These are phyloP conservation scores for Solanum tarapatanum DNA, from an alignment of 257 asterid species.

Conservation along the genomic window DNA sequence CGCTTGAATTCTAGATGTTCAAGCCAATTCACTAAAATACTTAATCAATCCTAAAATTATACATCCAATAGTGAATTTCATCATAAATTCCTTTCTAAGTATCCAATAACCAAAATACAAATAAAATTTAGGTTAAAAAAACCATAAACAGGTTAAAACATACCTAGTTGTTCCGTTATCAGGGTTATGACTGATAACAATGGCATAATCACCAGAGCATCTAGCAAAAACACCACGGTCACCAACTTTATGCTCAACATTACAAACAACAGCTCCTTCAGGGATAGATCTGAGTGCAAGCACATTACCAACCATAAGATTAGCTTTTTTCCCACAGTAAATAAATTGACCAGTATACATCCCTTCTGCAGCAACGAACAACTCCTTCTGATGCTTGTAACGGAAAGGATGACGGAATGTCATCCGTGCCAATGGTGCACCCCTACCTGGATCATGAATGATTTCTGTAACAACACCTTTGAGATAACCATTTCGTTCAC, in stretches of 20 bases:
- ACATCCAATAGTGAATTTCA: background rate
- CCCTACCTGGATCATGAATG: slow-evolving; percentile 52
- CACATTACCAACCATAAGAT: slow-evolving; percentile 37
- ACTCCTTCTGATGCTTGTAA: slow-evolving; percentile 53
- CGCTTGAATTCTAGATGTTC: background rate
- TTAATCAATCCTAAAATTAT: background rate
- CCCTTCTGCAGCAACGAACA: slow-evolving; percentile 50
- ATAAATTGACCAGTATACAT: slow-evolving; percentile 44
- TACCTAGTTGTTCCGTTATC: slow-evolving; percentile 45
- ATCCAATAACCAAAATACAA: no score
- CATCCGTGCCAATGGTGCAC: slow-evolving; percentile 40
- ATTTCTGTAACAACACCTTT: slow-evolving; percentile 44
- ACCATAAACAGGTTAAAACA: background rate
- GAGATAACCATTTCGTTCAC: slow-evolving; percentile 49
- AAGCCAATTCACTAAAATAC: background rate
- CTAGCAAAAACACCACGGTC: slow-evolving; percentile 42
- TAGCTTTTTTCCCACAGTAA: slow-evolving; percentile 48
- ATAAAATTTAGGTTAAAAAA: no score
- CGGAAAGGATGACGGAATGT: slow-evolving; percentile 59
- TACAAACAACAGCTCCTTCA: slow-evolving; percentile 45
- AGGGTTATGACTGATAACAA: slow-evolving; percentile 39
- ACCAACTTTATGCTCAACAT: slow-evolving; percentile 23
- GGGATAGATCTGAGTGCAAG: slow-evolving; percentile 35
- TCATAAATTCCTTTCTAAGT: no score
- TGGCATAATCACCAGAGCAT: slow-evolving; percentile 47